These are phyloP conservation scores for Guyanaporus albipodus DNA, from an alignment of 768 basidiomycete genomes.

Conservation along the genomic window DNA sequence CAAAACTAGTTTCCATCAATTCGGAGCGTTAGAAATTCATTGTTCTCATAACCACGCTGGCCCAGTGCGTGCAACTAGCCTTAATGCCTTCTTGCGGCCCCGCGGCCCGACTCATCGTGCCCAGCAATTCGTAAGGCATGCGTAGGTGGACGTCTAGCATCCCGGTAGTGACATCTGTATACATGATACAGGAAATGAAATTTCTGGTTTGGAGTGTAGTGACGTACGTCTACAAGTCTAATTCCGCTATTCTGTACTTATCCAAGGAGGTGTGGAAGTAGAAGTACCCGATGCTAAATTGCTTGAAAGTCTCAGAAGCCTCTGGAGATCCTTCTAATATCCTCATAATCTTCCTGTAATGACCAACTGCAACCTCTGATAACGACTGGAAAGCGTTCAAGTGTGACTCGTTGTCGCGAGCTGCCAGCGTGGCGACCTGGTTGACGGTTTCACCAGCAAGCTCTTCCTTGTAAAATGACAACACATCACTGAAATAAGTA, in stretches of 20 bases:
- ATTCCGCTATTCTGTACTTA: constrained; percentile 22
- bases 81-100: too few relatives aligned
- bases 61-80: too few relatives aligned
- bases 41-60: too few relatives aligned
- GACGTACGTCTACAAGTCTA: neutral
- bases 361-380: constrained; percentile 18
- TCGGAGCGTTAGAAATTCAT: too few relatives aligned
- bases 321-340: constrained; percentile 13
- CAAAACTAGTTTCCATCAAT: too few relatives aligned
- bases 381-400: constrained; percentile 20
- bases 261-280: constrained; percentile 17
- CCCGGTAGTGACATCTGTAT: too few relatives aligned
- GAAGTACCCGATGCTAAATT: constrained; percentile 18
- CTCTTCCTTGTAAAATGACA: constrained; percentile 2
- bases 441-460: constrained; percentile 28
- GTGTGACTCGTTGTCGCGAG: constrained; percentile 17
- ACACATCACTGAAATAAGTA: constrained; percentile 9
- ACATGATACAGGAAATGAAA: neutral
- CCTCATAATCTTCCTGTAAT: constrained; percentile 18
- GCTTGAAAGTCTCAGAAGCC: constrained; percentile 5
- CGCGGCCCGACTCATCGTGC: too few relatives aligned
- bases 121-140: too few relatives aligned
- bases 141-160: too few relatives aligned
- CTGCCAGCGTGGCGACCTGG: constrained; percentile 29
- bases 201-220: too few relatives aligned